Base-by-base conservation (phyloP, 495 filamentous ascomycete genomes). In the Aspergillus sclerotioniger region DNA sequence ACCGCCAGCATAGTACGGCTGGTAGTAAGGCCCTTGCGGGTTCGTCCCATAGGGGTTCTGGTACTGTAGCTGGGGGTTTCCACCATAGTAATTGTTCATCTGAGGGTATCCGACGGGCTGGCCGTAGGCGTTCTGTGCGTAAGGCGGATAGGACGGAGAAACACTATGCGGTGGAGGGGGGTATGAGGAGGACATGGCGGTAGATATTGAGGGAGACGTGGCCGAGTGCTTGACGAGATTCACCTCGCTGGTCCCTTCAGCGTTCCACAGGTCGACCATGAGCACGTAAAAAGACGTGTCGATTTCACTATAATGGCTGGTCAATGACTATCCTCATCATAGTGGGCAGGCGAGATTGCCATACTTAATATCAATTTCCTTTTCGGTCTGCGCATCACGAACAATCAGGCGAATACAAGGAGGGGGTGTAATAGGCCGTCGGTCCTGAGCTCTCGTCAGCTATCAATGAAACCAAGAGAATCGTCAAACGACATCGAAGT, bases 401-500 rank as follows among this genome's bases (percentile, higher is more conserved):
- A 98, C 85, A 21, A 96, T 79, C 8, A 98, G 82, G 58, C 89
- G 80, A 45, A 97, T 89, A 70, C 93, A 97, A 9, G 94, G 94
- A 21, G 94, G 94, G 31, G 94, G 94, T 28, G 94, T 97, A 70
- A 98, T 96, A 20, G 94, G 94, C 59, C 94, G 82, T 65, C 94
- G 89, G 71, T 98, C 94, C 91, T 96, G n/a, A 41, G 61, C 19
- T 62, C 43, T 64, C 31, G 16, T 48, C 35, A 58, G 5, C 3
- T 29, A 17, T 35, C 21, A 51, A 25, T 25, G 25, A 5, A 5
- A 25, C 25, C 41, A 57, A 16, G 28, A 25, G 20, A 17, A 47
- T 10, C 41, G 39, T 31, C 50, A 21, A 50, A 16, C n/a, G 25
- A 25, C 25, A 25, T 9, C 12, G 16, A 21, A 46, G 15, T 21